phyloP scores from a whole-genome alignment of 2,329 filamentous ascomycete genomes.

The Arthrobotrys musiformis region DNA sequence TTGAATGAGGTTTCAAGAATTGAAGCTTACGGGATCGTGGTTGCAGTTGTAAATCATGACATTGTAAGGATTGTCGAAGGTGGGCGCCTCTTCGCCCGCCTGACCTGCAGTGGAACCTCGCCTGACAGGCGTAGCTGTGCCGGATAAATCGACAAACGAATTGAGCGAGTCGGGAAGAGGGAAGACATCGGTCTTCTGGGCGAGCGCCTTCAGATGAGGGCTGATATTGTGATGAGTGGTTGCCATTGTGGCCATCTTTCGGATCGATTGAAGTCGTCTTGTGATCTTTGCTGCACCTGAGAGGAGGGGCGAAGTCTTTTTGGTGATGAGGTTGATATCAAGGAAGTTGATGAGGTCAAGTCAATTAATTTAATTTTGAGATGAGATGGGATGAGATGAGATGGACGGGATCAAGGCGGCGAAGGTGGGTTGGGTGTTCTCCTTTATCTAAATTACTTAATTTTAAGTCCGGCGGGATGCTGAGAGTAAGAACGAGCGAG shows the following conservation, averaged over 20 bases:
- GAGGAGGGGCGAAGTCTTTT: not conserved
- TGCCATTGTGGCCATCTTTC: conserved; percentile 39
- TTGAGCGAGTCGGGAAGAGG: conserved; percentile 55
- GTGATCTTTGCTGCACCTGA: not conserved
- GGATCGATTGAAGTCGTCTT: not conserved
- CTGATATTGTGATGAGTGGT: conserved; percentile 7
- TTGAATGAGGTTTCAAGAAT: not conserved
- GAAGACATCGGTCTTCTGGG: conserved; percentile 50
- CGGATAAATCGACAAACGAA: conserved; percentile 55
- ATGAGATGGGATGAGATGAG: conserved; percentile 7
- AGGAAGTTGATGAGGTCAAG: no score
- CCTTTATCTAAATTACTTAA: conserved; percentile 20
- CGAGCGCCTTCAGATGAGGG: conserved; percentile 21
- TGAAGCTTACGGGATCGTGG: conserved; percentile 71
- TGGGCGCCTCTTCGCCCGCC: conserved; percentile 21
- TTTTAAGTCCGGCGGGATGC: conserved; percentile 16
- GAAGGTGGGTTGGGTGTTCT: conserved; percentile 16
- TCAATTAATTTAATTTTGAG: not conserved
- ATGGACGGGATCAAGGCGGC: not conserved
- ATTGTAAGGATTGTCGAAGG: conserved; percentile 76
- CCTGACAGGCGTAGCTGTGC: conserved; percentile 52
- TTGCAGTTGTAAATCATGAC: conserved; percentile 76
- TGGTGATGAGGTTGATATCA: no score
- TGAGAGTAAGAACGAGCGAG: not conserved
- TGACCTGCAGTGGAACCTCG: conserved; percentile 48